Base-by-base conservation (phyloP, 495 filamentous ascomycete genomes). In the Rusavskia elegans region DNA sequence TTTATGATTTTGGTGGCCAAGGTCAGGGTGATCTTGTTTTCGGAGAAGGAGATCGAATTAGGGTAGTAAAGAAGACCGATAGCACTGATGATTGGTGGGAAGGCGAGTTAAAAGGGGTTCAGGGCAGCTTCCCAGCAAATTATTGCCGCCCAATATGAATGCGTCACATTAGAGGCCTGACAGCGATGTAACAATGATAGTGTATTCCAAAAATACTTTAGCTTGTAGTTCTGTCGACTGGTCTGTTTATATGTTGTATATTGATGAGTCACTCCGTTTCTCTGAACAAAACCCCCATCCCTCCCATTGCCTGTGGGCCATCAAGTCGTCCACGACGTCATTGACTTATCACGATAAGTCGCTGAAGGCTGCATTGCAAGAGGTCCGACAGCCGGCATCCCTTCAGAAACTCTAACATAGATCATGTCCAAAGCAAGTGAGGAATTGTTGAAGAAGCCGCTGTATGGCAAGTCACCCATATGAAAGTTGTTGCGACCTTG, bases 81-180 rank as follows among this genome's bases (percentile, higher is more conserved):
- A 92, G 84, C 51, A 82, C 78, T 29, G 85, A 95, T 65, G 90
- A 95, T 60, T 97, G 90, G 90, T 97, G 90, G 90, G 80, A 87
- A 51, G 90, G 90, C 17, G 89, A 96, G 66, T 50, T 95, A 29
- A 67, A 73, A 46, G 92, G 90, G 3, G 63, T 68, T 21, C 75
- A 74, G 61, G 90, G 90, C 10, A 81, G 68, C 58, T 97, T 96
- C 65, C 90, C 90, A 17, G 90, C 89, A 4, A 97, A 97, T 64
- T 97, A 97, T 63, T 84, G 84, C 69, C 55, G 54, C 40, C 21
- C 53, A 48, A 27, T 40, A 21, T 62, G 57, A 48, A 38, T 23
- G 27, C 41, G 21, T 21, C 32, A 21, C 10, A n/a, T 2, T 16
- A 21, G 10, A 29, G n/a, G n/a, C 45, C 20, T 35, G 9, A 35